Base-by-base conservation (phyloP, 2,329 filamentous ascomycete genomes). In the Microdochium nivale region DNA sequence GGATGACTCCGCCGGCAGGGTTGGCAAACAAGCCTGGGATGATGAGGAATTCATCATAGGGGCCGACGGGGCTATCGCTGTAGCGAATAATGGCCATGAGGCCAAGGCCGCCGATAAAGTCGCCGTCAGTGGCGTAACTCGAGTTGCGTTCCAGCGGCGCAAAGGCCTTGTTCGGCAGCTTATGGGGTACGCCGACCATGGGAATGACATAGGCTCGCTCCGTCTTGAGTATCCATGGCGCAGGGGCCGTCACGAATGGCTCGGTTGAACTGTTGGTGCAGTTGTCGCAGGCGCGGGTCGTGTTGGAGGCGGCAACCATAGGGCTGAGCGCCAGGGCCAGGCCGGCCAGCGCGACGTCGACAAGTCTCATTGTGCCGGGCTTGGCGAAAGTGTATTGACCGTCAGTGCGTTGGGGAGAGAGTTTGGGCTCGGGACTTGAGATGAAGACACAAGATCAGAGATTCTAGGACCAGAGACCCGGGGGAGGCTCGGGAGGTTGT, bases 31-130 rank as follows among this genome's bases (percentile, higher is more conserved):
- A 54, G 3, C 66, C 66, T 0, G 66, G 65, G 1, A 65, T 46
- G 14, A 67, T 53, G 23, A 62, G 44, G 25, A 67, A 51, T 55
- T 67, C 65, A 50, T 68, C 66, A 35, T 68, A 68, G 2, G 63
- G 54, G 1, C 65, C 65, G 11, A 65, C 61, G 4, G 64, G 64
- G 13, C 58, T 62, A 3, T 63, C 58, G 2, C 55, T 57, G 52
- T 68, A 67, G 16, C 65, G 55, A 2, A 68, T 55, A 21, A 68
- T 55, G 51, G 65, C 62, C 4, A 66, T 60, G 49, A 62, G 59
- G 35, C 60, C 60, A 1, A 63, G 32, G 3, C 62, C 59, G 32
- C 62, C 63, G 9, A 57, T 23, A n/a, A 56, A 54, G 27, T 55
- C 49, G 3, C 56, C 60, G 76, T 50, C 25, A 25, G 30, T 35